These are phyloP conservation scores for Diaporthe longicolla DNA, from an alignment of 2,329 filamentous ascomycete genomes.

Conservation along the genomic window DNA sequence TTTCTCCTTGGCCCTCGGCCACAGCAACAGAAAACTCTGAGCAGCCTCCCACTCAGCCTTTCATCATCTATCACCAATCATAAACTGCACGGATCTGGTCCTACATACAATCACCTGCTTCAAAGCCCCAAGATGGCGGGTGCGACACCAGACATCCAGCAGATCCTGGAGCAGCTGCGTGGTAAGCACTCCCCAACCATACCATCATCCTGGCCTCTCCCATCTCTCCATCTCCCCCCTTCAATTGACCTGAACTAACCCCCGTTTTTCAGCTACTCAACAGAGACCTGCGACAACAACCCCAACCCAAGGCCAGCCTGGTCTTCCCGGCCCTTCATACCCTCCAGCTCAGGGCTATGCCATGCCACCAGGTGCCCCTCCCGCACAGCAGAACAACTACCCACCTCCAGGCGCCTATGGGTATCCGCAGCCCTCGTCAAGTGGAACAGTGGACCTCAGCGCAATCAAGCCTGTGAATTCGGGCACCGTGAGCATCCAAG, in stretches of 20 bases:
- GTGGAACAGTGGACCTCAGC: slow-evolving; percentile 85
- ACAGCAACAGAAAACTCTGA: slow-evolving; percentile 20
- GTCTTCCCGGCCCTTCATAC: slow-evolving; percentile 40
- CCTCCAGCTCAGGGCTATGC: slow-evolving; percentile 38
- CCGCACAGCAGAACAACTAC: slow-evolving; percentile 34
- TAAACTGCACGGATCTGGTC: slow-evolving; percentile 6
- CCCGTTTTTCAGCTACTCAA: slow-evolving; percentile 35
- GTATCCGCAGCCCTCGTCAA: slow-evolving; percentile 76
- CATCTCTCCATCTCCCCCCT: neutral
- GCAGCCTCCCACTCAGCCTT: neutral
- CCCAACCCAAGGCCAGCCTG: slow-evolving; percentile 42
- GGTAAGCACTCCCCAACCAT: slow-evolving; percentile 29
- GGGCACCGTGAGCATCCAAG: slow-evolving; percentile 85
- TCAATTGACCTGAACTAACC: neutral
- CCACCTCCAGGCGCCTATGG: slow-evolving; percentile 44
- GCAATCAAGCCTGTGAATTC: slow-evolving; percentile 84
- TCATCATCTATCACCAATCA: neutral
- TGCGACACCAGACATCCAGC: slow-evolving; percentile 40
- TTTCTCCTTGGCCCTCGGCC: slow-evolving; percentile 24
- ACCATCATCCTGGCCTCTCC: neutral
- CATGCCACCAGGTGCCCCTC: slow-evolving; percentile 33
- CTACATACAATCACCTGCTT: neutral
- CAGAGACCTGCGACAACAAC: slow-evolving; percentile 40
- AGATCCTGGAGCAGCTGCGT: slow-evolving; percentile 43
- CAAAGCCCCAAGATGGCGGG: slow-evolving; percentile 41